Conservation (phyloP, 805 yeast species). For the Pichia deserticola region DNA sequence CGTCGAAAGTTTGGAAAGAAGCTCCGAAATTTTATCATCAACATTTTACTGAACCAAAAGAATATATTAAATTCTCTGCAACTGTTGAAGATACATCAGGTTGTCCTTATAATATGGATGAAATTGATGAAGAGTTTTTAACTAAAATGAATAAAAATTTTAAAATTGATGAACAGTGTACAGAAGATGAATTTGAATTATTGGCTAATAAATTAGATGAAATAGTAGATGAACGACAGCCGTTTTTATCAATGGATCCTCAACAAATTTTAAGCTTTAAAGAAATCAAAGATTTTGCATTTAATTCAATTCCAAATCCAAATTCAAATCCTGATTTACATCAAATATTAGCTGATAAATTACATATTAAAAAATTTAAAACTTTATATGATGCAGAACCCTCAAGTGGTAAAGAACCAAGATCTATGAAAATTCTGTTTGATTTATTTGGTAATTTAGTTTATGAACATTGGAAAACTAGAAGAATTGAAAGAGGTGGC, state of each 20-base stretch:
- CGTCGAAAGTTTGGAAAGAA: constrained; percentile 74
- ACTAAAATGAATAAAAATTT: constrained; percentile 31
- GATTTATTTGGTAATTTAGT: constrained; percentile 56
- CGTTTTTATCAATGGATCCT: constrained; percentile 82
- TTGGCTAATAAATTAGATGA: constrained; percentile 68
- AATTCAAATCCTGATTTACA: constrained; percentile 40
- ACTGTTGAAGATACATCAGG: constrained; percentile 95
- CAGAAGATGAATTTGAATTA: constrained; percentile 83
- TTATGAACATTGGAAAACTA: constrained; percentile 73
- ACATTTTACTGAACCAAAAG: constrained; percentile 60
- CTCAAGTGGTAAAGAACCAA: constrained; percentile 28
- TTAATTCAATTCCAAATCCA: constrained; percentile 21
- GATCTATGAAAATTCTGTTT: constrained; percentile 43
- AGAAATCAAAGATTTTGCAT: constrained; percentile 53
- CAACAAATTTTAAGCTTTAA: constrained; percentile 60
- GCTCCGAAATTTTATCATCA: constrained; percentile 66
- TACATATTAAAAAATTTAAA: constrained; percentile 46
- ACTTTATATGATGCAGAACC: constrained; percentile 52
- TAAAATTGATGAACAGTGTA: constrained; percentile 32
- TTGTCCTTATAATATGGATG: constrained; percentile 83
- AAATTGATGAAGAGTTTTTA: constrained; percentile 68
- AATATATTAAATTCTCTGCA: constrained; percentile 83
- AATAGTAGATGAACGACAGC: constrained; percentile 73
- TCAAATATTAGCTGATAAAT: constrained; percentile 53
- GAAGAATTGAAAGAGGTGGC: constrained; percentile 69